A percentile compares a stretch with the other conserved stretches of the same genome.
These are phyloP conservation scores for Aspergillus texensis DNA, from an alignment of 2,329 filamentous ascomycete genomes.

Conservation along the genomic window DNA sequence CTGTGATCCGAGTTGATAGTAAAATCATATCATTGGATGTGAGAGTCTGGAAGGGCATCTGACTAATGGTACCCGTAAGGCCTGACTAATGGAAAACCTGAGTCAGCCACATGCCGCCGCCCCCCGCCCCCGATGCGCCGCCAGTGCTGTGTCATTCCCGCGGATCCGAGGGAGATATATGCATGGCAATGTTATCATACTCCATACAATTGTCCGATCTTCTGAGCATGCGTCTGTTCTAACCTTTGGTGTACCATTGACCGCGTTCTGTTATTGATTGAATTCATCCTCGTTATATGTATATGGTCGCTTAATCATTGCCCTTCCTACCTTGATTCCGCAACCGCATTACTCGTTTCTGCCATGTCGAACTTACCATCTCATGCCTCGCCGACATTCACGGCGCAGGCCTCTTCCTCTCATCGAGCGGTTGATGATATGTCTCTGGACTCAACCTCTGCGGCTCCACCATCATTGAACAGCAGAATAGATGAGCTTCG, in stretches of 20 bases:
- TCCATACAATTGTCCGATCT: neutral
- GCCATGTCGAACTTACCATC: constrained; percentile 59
- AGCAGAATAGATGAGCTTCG: constrained; percentile 18
- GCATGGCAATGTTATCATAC: neutral
- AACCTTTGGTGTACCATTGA: too few species aligned
- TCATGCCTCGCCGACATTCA: constrained; percentile 54
- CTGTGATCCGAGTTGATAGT: too few species aligned
- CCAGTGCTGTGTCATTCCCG: neutral
- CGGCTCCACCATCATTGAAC: constrained; percentile 10
- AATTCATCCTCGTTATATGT: neutral
- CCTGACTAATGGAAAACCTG: constrained; percentile 12
- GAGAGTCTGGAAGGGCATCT: neutral
- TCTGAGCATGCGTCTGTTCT: neutral
- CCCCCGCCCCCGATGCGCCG: constrained; percentile 1
- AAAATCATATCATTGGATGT: neutral
- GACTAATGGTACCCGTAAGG: constrained; percentile 7
- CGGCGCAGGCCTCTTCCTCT: constrained; percentile 39
- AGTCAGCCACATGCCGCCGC: neutral
- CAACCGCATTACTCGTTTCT: constrained; percentile 19
- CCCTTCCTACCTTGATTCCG: constrained; percentile 8
- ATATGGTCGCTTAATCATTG: neutral
- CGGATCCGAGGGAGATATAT: constrained; percentile 1
- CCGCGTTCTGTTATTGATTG: neutral
- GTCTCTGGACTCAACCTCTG: constrained; percentile 21
- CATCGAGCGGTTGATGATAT: constrained; percentile 25